Evolutionary conservation across 1,284 basidiomycete species (phyloP).

Genomic region (Baeospora myosura): DNA sequence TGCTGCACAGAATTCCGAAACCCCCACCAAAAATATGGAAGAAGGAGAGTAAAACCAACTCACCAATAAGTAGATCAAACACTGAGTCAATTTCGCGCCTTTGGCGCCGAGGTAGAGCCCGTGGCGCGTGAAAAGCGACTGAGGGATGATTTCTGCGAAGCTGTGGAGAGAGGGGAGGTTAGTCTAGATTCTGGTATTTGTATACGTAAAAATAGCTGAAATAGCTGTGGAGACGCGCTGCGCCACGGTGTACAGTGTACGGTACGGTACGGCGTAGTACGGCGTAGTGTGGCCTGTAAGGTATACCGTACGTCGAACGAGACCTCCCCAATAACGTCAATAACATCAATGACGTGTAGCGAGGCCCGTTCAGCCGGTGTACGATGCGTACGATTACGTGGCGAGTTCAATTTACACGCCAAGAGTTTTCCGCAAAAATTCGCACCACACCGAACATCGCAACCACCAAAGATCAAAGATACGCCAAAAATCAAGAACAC

Average conservation of each 20-base stretch:
- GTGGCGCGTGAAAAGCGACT: slow-evolving; percentile 86
- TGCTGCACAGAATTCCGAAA: no score
- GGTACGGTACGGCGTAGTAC: no score
- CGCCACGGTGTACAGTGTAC: no score
- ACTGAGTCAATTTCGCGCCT: slow-evolving; percentile 73
- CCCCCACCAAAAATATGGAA: background rate
- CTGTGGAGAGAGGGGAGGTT: slow-evolving; percentile 30
- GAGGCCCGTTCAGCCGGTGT: background rate
- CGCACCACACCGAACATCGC: slow-evolving; percentile 1
- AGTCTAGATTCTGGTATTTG: no score
- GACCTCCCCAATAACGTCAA: no score
- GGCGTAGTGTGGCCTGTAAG: no score
- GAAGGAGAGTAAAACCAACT: slow-evolving; percentile 20
- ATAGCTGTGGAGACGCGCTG: no score
- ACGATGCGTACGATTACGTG: no score
- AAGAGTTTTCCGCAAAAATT: background rate
- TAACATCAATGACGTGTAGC: no score
- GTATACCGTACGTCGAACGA: no score
- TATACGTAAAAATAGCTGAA: slow-evolving; percentile 3
- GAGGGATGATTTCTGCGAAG: slow-evolving; percentile 88
- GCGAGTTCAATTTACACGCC: background rate
- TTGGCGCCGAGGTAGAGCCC: slow-evolving; percentile 89
- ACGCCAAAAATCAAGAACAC: slow-evolving; percentile 21
- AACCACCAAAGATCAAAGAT: background rate
- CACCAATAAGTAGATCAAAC: slow-evolving; percentile 66